A percentile compares a stretch with the other conserved stretches of the same genome.
These are phyloP conservation scores for Penicillium sp. DNA, from an alignment of 2,329 filamentous ascomycete species.

Conservation along the genomic window DNA sequence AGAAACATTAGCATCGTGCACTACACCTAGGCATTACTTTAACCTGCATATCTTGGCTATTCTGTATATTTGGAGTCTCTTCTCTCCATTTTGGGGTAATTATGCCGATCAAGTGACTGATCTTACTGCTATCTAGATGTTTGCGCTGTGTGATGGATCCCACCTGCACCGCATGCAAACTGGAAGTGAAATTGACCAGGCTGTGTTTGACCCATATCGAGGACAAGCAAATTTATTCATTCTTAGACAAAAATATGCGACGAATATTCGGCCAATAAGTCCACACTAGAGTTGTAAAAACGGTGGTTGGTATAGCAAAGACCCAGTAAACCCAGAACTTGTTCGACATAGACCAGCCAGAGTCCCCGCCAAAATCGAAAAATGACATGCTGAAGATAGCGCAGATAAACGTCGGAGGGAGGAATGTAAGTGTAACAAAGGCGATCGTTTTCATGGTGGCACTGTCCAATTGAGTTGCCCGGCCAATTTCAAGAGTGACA, in stretches of 20 bases:
- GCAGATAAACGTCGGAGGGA: slow-evolving; percentile 53
- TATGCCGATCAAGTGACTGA: slow-evolving; percentile 10
- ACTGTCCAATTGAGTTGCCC: slow-evolving; percentile 42
- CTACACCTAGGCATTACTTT: not conserved
- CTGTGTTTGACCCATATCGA: slow-evolving; percentile 5
- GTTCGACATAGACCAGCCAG: slow-evolving; percentile 20
- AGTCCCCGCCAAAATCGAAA: slow-evolving; percentile 25
- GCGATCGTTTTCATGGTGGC: slow-evolving; percentile 53
- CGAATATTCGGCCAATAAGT: slow-evolving; percentile 13
- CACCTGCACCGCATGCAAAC: slow-evolving; percentile 13
- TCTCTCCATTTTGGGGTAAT: not conserved
- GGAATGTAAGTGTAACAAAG: slow-evolving; percentile 49
- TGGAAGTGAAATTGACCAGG: slow-evolving; percentile 8
- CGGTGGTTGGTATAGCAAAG: slow-evolving; percentile 25
- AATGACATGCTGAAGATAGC: slow-evolving; percentile 36
- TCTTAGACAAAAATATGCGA: not conserved
- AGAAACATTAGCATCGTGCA: not conserved
- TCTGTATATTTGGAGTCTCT: too few species aligned
- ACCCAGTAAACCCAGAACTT: slow-evolving; percentile 35
- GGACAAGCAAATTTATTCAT: not conserved
- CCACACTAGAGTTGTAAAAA: slow-evolving; percentile 18
- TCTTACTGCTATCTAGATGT: slow-evolving; percentile 4
- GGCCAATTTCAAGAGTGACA: slow-evolving; percentile 26
- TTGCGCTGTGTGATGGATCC: slow-evolving; percentile 17
- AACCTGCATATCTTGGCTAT: not conserved